Evolutionary conservation across 805 yeast genomes (phyloP).

Genomic region (Brettanomyces bruxellensis): DNA sequence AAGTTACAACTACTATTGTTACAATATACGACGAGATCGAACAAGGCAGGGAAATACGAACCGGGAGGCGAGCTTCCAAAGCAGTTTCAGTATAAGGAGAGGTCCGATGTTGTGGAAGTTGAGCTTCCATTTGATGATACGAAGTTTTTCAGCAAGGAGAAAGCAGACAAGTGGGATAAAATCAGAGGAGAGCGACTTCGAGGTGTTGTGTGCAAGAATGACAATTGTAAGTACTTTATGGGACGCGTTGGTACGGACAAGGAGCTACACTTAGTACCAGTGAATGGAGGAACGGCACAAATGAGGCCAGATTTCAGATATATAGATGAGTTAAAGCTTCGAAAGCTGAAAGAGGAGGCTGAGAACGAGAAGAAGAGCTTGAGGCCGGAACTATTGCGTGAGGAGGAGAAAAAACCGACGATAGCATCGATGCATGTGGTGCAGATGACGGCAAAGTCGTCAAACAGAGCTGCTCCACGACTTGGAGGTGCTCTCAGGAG

Average conservation of each 20-base stretch:
- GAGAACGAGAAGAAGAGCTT: constrained; percentile 32
- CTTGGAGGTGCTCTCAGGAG: constrained; percentile 63
- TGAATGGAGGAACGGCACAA: constrained; percentile 56
- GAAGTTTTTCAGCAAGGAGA: constrained; percentile 57
- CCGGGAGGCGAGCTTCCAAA: constrained; percentile 1
- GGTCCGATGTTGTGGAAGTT: constrained; percentile 59
- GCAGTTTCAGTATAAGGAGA: constrained; percentile 37
- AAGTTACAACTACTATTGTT: constrained; percentile 28
- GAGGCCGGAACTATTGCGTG: constrained; percentile 69
- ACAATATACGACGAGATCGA: constrained; percentile 51
- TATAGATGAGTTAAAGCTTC: constrained; percentile 43
- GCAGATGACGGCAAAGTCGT: constrained; percentile 66
- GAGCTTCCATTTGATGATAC: constrained; percentile 66
- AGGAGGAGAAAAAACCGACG: constrained; percentile 22
- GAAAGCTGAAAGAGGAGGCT: constrained; percentile 33
- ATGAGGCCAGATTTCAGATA: constrained; percentile 75
- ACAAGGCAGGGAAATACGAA: constrained; percentile 16
- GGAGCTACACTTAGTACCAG: constrained; percentile 54
- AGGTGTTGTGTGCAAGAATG: constrained; percentile 56
- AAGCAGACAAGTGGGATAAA: constrained; percentile 56
- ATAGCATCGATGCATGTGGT: constrained; percentile 50
- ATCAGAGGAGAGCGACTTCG: constrained; percentile 52
- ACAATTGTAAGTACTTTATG: constrained; percentile 36
- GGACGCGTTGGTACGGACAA: constrained; percentile 29
- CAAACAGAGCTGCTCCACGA: constrained; percentile 48